Conservation (phyloP, 441 rosid genomes). For the Isatis lusitanica region DNA sequence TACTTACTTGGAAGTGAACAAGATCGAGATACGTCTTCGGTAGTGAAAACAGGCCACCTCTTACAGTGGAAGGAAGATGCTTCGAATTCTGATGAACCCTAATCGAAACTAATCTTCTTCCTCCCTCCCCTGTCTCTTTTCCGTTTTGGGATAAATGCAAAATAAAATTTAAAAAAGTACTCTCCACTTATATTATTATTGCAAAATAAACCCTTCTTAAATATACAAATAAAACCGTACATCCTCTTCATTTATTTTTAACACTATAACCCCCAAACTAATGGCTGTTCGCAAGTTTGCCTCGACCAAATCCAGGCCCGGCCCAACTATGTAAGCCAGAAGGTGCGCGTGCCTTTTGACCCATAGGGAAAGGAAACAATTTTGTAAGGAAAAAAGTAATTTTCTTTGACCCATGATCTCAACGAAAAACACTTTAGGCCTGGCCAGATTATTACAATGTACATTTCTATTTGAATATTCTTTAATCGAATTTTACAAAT, state of each 20-base stretch:
- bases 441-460: not conserved
- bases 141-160: not conserved
- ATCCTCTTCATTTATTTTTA: too few relatives aligned
- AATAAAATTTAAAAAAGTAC: not conserved
- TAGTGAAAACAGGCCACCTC: not conserved
- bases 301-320: not conserved
- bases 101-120: not conserved
- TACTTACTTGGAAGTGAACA: slow-evolving; percentile 17
- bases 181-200: slow-evolving; percentile 1
- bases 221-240: not conserved
- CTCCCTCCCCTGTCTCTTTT: not conserved
- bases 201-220: not conserved
- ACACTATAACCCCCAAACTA: not conserved
- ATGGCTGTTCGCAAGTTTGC: too few relatives aligned
- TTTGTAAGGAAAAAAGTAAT: too few relatives aligned
- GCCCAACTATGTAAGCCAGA: not conserved
- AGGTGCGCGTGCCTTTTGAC: not conserved
- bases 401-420: too few relatives aligned
- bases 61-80: not conserved
- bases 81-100: slow-evolving; percentile 21
- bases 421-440: not conserved
- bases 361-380: not conserved
- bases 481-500: not conserved
- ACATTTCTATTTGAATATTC: not conserved
- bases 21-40: slow-evolving; percentile 3